A percentile compares a stretch with the other conserved stretches of the same genome.
Conservation (phyloP, 2,329 filamentous ascomycete genomes). For the Orbilia brochopaga region DNA sequence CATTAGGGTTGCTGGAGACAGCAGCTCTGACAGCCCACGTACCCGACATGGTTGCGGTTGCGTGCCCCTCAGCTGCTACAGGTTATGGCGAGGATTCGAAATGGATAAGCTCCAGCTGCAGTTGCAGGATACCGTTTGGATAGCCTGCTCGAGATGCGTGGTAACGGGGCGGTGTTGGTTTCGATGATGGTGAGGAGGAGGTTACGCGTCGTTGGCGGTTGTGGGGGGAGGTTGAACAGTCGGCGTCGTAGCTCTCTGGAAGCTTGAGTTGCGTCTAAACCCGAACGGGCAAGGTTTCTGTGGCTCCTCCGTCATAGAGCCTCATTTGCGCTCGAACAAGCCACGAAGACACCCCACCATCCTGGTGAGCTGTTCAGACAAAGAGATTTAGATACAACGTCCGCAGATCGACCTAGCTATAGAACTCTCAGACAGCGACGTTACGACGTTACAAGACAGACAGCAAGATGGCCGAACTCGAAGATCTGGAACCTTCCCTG, state of each 20-base stretch:
- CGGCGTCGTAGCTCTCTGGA: conserved; percentile 40
- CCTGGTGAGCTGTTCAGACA: conserved; percentile 4
- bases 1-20: conserved; percentile 14
- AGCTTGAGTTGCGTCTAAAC: conserved; percentile 47
- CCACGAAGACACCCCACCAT: conserved; percentile 11
- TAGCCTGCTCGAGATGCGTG: background rate
- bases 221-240: conserved; percentile 35
- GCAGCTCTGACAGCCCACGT: conserved; percentile 17
- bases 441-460: conserved; percentile 21
- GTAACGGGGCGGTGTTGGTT: conserved; percentile 2
- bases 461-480: conserved; percentile 65
- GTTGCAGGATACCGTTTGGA: background rate
- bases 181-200: conserved; percentile 29
- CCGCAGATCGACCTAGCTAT: background rate
- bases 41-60: conserved; percentile 47
- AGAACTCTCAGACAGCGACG: conserved; percentile 15
- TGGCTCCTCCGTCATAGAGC: conserved; percentile 21
- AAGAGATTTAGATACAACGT: background rate
- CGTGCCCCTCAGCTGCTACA: conserved; percentile 3
- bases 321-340: conserved; percentile 25
- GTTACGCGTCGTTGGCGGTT: conserved; percentile 49
- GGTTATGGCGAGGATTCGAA: background rate
- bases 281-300: conserved; percentile 29
- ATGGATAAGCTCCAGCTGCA: background rate
- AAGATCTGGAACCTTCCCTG: conserved; percentile 86